phyloP scores from a whole-genome alignment of 2,329 filamentous ascomycete genomes.

The Cladobotryum mycophilum region DNA sequence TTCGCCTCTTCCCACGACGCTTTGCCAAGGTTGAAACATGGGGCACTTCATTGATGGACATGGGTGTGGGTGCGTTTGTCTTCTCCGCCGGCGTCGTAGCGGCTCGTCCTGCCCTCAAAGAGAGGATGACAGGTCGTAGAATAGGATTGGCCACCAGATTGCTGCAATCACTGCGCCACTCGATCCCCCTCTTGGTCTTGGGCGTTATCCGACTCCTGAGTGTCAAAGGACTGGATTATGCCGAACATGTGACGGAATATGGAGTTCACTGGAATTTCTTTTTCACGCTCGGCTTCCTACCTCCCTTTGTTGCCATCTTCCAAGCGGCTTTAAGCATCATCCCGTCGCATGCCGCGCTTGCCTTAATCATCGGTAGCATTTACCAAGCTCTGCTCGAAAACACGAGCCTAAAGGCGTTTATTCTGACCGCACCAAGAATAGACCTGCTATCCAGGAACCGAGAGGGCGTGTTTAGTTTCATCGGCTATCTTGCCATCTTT shows the following conservation, averaged over 20 bases:
- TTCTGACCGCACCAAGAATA: conserved; percentile 73
- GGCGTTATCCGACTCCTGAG: conserved; percentile 76
- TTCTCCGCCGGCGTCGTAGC: conserved; percentile 91
- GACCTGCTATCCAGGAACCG: conserved; percentile 83
- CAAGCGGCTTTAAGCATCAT: conserved; percentile 64
- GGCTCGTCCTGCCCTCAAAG: conserved; percentile 71
- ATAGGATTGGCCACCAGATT: conserved; percentile 53
- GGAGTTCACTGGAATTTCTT: conserved; percentile 99
- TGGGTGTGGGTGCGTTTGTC: conserved; percentile 95
- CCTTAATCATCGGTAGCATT: conserved; percentile 57
- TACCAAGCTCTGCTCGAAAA: conserved; percentile 75
- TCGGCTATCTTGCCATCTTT: conserved; percentile 92
- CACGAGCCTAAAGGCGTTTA: conserved; percentile 72
- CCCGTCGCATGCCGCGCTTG: conserved; percentile 70
- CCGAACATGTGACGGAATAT: conserved; percentile 95
- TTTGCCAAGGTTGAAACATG: conserved; percentile 99
- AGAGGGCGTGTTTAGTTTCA: conserved; percentile 91
- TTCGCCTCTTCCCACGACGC: conserved; percentile 82
- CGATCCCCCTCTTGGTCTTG: conserved; percentile 72
- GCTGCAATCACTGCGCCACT: conserved; percentile 64
- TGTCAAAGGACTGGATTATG: conserved; percentile 92
- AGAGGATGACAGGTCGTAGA: conserved; percentile 46
- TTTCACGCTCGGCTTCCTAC: conserved; percentile 85
- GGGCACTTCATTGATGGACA: conserved; percentile 98
- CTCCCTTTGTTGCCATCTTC: conserved; percentile 80